A percentile compares a stretch with the other conserved stretches of the same genome.
Conservation (phyloP, 176 grass and related monocot genomes). For the Ananas comosus region DNA sequence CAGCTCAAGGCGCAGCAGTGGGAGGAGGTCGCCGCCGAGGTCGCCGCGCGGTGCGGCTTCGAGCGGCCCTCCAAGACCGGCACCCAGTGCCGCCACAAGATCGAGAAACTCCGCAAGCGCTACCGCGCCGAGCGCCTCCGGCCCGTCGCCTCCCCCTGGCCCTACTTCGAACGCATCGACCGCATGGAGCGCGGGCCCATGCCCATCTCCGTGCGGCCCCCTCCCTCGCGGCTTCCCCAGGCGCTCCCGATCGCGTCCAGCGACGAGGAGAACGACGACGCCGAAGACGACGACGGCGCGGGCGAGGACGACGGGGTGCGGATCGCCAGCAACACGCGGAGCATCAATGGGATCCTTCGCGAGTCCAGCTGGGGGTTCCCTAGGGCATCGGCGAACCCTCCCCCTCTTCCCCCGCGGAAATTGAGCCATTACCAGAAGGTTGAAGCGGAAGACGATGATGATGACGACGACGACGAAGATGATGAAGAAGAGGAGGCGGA, state of each 20-base stretch:
- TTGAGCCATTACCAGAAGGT: constrained; percentile 39
- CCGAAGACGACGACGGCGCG: constrained; percentile 32
- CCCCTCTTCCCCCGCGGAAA: constrained; percentile 36
- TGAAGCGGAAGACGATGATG: constrained; percentile 17
- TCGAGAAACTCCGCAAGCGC: constrained; percentile 97
- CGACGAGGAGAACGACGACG: constrained; percentile 30
- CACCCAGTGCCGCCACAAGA: constrained; percentile 97
- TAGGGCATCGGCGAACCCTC: constrained; percentile 25
- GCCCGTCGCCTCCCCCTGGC: constrained; percentile 65
- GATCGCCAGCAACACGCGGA: constrained; percentile 53
- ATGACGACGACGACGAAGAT: constrained; percentile 26
- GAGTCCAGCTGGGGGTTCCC: constrained; percentile 26
- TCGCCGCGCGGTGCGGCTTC: constrained; percentile 46
- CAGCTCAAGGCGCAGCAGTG: constrained; percentile 98
- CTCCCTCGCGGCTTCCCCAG: constrained; percentile 13
- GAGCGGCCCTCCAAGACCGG: constrained; percentile 51
- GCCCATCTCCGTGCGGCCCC: constrained; percentile 22
- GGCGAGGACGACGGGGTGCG: constrained; percentile 25
- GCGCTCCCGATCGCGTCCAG: constrained; percentile 12
- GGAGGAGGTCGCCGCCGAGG: constrained; percentile 65
- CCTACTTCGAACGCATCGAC: constrained; percentile 75
- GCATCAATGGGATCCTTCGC: constrained; percentile 65
- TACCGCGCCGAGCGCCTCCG: constrained; percentile 65
- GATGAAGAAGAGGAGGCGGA: constrained; percentile 23
- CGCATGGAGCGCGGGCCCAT: constrained; percentile 66